phyloP scores from a whole-genome alignment of 23 red algal genomes.

The Gracilaria domingensis region DNA sequence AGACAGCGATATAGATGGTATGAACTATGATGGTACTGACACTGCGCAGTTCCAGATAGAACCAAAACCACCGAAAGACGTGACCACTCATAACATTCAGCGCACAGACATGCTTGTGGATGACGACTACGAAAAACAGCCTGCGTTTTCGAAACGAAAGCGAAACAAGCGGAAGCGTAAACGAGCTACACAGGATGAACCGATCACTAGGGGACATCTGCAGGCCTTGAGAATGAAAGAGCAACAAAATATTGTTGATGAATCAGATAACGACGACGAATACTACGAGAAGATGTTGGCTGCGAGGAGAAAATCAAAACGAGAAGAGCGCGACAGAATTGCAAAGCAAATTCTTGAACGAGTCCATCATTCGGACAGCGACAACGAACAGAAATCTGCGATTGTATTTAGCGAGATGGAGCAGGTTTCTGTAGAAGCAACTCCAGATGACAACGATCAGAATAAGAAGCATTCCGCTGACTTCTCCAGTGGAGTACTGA shows the following conservation, averaged over 20 bases:
- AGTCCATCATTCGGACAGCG: conserved; percentile 37
- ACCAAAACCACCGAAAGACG: neutral
- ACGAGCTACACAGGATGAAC: conserved; percentile 10
- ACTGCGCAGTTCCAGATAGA: conserved; percentile 45
- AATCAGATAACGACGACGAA: conserved; percentile 40
- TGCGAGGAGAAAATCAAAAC: conserved; percentile 34
- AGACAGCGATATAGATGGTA: conserved; percentile 30
- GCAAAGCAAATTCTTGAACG: conserved; percentile 43
- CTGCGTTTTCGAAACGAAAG: conserved; percentile 28
- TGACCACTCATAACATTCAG: conserved; percentile 1
- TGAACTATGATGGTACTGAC: conserved; percentile 65
- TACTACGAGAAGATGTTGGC: conserved; percentile 17
- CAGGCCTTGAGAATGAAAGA: conserved; percentile 31
- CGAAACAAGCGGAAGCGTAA: conserved; percentile 24
- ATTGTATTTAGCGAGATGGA: conserved; percentile 60
- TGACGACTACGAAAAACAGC: conserved; percentile 30
- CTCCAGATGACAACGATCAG: neutral
- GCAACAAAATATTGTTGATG: conserved; percentile 5
- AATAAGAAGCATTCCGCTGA: neutral
- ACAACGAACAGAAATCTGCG: conserved; percentile 22
- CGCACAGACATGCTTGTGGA: conserved; percentile 16
- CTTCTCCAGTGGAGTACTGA: neutral
- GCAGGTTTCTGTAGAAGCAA: conserved; percentile 9
- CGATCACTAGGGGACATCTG: conserved; percentile 34
- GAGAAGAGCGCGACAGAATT: conserved; percentile 23